Evolutionary conservation across 140 eudicot species (phyloP).

Genomic region (Bidens hawaiensis): DNA sequence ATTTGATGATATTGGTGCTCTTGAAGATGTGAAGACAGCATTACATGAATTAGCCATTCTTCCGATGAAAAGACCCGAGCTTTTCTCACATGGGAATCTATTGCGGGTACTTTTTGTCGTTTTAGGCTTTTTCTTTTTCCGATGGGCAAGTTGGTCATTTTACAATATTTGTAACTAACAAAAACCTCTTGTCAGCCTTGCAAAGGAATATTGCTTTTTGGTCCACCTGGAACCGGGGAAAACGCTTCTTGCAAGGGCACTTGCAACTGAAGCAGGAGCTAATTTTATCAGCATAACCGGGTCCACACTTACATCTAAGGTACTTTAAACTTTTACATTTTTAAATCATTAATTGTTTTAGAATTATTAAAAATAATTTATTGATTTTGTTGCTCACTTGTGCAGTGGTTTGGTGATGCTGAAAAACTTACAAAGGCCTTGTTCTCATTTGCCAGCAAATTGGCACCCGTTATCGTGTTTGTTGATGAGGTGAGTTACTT

Average conservation of each 20-base stretch:
- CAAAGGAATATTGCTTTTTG: conserved; percentile 96
- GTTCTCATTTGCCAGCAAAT: conserved; percentile 95
- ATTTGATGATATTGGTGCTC: conserved; percentile 97
- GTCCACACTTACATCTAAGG: conserved; percentile 98
- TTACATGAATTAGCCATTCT: conserved; percentile 92
- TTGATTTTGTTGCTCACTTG: conserved; percentile 6
- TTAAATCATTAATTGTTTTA: too few relatives aligned
- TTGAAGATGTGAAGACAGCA: conserved; percentile 94
- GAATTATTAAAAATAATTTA: background rate
- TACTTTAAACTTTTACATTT: conserved; percentile 12
- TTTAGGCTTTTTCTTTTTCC: too few relatives aligned
- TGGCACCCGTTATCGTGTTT: conserved; percentile 93
- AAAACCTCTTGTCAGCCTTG: conserved; percentile 67
- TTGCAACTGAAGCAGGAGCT: conserved; percentile 99
- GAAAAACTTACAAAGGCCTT: conserved; percentile 95
- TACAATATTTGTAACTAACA: background rate
- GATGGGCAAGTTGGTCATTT: conserved; percentile 1
- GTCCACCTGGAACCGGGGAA: conserved; percentile 99
- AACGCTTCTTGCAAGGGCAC: conserved; percentile 97
- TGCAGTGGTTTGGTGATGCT: conserved; percentile 99
- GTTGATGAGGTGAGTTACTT: conserved; percentile 83
- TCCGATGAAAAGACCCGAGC: conserved; percentile 98
- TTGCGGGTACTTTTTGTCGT: conserved; percentile 59
- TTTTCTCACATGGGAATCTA: conserved; percentile 87
- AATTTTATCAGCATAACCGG: conserved; percentile 98